Conservation (phyloP, 1,284 basidiomycete species). For the Cryptococcus sp. region DNA sequence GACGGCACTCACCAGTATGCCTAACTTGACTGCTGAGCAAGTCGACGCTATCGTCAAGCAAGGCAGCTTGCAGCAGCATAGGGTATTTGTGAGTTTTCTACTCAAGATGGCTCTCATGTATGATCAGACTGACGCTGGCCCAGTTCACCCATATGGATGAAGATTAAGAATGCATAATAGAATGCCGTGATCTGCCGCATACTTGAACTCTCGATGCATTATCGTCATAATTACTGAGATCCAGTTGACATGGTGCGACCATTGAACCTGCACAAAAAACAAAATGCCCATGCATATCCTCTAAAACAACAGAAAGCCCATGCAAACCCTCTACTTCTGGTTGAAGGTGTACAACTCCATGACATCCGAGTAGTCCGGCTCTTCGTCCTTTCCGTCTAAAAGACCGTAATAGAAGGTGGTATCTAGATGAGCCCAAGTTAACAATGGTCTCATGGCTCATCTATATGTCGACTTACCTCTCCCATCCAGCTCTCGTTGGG, state of each 20-base stretch:
- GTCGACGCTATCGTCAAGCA: conserved; percentile 1
- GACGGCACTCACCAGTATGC: conserved; percentile 1
- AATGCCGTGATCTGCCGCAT: too few species aligned
- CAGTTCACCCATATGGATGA: conserved; percentile 4
- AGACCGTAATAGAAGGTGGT: conserved; percentile 25
- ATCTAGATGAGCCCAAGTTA: conserved; percentile 4
- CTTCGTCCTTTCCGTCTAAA: conserved; percentile 18
- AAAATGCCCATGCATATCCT: too few species aligned
- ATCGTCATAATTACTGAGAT: too few species aligned
- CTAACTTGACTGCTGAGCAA: neutral
- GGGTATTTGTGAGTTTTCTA: neutral
- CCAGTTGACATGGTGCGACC: too few species aligned
- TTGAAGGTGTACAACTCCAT: conserved; percentile 16
- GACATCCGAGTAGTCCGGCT: conserved; percentile 23
- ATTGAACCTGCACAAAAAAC: too few species aligned
- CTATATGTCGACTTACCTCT: conserved; percentile 8
- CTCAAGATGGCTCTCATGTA: neutral
- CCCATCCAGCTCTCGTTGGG: conserved; percentile 31
- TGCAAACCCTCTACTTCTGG: neutral
- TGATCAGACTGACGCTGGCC: neutral
- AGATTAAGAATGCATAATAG: neutral
- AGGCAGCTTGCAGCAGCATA: neutral
- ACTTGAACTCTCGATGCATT: too few species aligned
- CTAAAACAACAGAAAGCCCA: too few species aligned
- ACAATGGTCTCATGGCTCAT: neutral